Conservation (phyloP, 2,329 filamentous ascomycete species). For the Fusarium coffeatum region DNA sequence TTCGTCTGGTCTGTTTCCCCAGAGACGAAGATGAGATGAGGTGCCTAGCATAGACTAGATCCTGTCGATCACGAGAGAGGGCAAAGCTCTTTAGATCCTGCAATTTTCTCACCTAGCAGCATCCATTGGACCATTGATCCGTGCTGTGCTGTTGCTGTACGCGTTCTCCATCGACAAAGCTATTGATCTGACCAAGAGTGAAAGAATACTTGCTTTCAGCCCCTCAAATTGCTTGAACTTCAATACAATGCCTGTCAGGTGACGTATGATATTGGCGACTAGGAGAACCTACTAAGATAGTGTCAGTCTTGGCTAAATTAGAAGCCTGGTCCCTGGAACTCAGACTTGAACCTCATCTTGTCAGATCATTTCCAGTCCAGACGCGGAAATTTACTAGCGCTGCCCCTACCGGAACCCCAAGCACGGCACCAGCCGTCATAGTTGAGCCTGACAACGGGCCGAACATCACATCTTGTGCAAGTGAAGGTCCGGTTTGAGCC, state of each 20-base stretch:
- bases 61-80: constrained; percentile 28
- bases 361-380: constrained; percentile 45
- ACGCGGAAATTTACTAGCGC: constrained; percentile 43
- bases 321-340: constrained; percentile 29
- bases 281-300: constrained; percentile 20
- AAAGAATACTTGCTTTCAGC: constrained; percentile 17
- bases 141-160: constrained; percentile 18
- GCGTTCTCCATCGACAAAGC: constrained; percentile 26
- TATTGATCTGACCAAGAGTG: constrained; percentile 15
- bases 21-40: constrained; percentile 23
- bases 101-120: constrained; percentile 13
- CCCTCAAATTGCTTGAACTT: constrained; percentile 28
- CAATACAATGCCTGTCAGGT: constrained; percentile 29
- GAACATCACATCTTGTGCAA: constrained; percentile 12
- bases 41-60: constrained; percentile 27
- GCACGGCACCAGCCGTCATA: constrained; percentile 35
- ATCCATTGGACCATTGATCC: constrained; percentile 22
- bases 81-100: constrained; percentile 27
- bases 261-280: constrained; percentile 36
- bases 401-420: constrained; percentile 32
- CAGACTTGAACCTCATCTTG: constrained; percentile 34
- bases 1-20: constrained; percentile 31
- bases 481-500: neutral
- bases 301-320: constrained; percentile 17
- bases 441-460: constrained; percentile 31